These are phyloP conservation scores for Daldinia childiae DNA, from an alignment of 495 filamentous ascomycete genomes.

Conservation along the genomic window DNA sequence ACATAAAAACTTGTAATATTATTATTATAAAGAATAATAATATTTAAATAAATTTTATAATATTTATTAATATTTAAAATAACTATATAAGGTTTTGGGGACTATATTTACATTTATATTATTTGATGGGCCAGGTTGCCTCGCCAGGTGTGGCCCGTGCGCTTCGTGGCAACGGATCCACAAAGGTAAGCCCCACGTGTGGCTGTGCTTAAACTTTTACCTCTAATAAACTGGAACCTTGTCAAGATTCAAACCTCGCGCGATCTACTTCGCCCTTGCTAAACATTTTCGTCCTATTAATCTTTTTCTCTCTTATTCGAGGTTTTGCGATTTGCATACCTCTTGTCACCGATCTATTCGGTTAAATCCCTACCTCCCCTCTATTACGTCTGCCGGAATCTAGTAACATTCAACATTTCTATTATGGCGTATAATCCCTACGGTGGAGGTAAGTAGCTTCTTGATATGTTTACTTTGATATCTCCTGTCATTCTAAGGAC, in stretches of 20 bases:
- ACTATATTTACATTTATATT: too few species aligned
- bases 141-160: too few species aligned
- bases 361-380: background rate
- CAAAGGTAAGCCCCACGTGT: background rate
- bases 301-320: conserved; percentile 4
- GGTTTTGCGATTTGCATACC: conserved; percentile 2
- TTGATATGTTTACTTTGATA: background rate
- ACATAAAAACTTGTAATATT: too few species aligned
- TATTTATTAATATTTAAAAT: too few species aligned
- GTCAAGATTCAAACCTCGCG: conserved; percentile 15
- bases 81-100: too few species aligned
- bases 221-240: conserved; percentile 18
- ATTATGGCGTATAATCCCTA: conserved; percentile 81
- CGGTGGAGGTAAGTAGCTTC: conserved; percentile 65
- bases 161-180: too few species aligned
- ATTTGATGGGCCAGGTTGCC: too few species aligned
- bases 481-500: conserved; percentile 17
- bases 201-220: conserved; percentile 10
- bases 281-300: conserved; percentile 18
- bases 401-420: conserved; percentile 17
- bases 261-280: conserved; percentile 12
- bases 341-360: conserved; percentile 4
- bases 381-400: background rate
- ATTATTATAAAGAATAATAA: too few species aligned
- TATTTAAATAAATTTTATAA: too few species aligned